Evolutionary conservation across 1,139 yeast genomes (phyloP), one percentile per base, ranked within the genome.

Genomic region (Lodderomyces beijingensis): DNA sequence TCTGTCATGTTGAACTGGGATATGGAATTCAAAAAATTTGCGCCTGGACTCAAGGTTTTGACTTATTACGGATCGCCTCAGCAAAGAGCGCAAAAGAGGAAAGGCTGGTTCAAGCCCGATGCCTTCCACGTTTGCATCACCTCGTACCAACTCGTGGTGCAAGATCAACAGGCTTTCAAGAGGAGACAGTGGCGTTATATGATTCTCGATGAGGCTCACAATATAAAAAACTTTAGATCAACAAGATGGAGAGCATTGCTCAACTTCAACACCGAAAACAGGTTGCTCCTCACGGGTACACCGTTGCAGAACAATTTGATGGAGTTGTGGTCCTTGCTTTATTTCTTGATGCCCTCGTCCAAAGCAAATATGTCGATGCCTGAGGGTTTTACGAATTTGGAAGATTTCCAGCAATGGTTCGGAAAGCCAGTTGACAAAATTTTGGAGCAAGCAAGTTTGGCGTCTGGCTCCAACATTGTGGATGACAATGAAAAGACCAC

Each of bases 1-100:
- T 87, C 96, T 13, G 99, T 93, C n/a, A 80, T 93, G 81, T 76
- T 93, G 36, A 93, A 93, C 54, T 93, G 99, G 99, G 99, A 93
- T 55, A 89, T 91, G 96, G 99, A 93, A 54, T 89, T 93, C 62
- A 93, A 91, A 52, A 79, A 95, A 46, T 93, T 93, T 67, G 97
- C 97, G 1, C 99, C 99, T 0, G 99, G 98, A 0, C 84, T 93
- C 57, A 91, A 93, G 54, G 94, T 93, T 2, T 56, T 93, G 55
- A 91, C 98, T 0, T 93, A 93, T 55, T 93, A 91, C 51, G 99
- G 99, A 0, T 81, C 93, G n/a, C 98, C 97, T 0, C 95, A 86
- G 50, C 97, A 93, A 55, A 79, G 99, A 51, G 91, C 91, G 30
- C 93, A 85, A 46, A 93, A 93, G 51, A 77, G 99, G 47, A 83